A percentile compares a stretch with the other conserved stretches of the same genome.
Conservation (phyloP, 2,329 filamentous ascomycete genomes). For the Colletotrichum sp. region DNA sequence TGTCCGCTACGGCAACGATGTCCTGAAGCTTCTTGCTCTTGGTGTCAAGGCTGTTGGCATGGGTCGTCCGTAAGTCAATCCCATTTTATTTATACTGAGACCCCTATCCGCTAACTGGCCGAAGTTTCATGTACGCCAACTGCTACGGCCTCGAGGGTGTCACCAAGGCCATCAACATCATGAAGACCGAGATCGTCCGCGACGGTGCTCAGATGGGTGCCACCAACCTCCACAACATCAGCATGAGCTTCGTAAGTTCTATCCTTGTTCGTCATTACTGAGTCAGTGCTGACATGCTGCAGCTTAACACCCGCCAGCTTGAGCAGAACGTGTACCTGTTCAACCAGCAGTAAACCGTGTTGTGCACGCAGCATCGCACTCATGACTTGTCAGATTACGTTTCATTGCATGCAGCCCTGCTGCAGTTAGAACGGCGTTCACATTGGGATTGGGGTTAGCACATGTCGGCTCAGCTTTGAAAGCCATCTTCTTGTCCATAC, state of each 20-base stretch:
- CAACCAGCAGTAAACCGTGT: neutral
- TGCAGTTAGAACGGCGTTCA: neutral
- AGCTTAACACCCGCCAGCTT: conserved; percentile 16
- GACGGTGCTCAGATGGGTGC: conserved; percentile 40
- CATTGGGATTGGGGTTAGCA: neutral
- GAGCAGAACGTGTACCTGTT: conserved; percentile 16
- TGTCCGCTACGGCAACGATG: conserved; percentile 41
- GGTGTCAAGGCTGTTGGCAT: conserved; percentile 46
- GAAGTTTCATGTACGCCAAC: conserved; percentile 53
- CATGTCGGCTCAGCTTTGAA: neutral
- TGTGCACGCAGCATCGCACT: neutral
- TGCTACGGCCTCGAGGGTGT: conserved; percentile 54
- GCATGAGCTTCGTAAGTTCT: conserved; percentile 13
- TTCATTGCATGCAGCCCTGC: neutral
- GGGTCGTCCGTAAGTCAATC: conserved; percentile 37
- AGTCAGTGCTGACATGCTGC: neutral
- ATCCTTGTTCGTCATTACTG: no score
- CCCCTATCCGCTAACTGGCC: neutral
- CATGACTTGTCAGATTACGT: neutral
- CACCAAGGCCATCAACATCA: conserved; percentile 47
- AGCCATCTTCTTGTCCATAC: conserved; percentile 1
- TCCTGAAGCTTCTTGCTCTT: conserved; percentile 43
- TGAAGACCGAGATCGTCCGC: conserved; percentile 50
- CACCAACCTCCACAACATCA: conserved; percentile 29
- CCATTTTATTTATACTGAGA: no score